phyloP scores from a whole-genome alignment of 2,329 filamentous ascomycete species.

The Fusarium sp. region DNA sequence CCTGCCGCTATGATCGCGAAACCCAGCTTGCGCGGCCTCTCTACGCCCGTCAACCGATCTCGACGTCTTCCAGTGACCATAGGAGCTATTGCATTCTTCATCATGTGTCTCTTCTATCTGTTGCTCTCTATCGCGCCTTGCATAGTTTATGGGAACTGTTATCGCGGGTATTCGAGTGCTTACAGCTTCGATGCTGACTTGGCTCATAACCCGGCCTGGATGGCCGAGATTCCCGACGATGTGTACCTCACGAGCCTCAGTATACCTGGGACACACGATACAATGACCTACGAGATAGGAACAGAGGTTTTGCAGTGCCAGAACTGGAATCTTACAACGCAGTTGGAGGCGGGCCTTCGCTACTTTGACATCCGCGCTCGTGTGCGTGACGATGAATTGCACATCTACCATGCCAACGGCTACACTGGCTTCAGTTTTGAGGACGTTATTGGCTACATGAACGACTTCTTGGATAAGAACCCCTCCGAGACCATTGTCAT shows the following conservation, averaged over 20 bases:
- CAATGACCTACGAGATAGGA: constrained; percentile 60
- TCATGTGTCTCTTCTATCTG: constrained; percentile 47
- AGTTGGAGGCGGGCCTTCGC: constrained; percentile 61
- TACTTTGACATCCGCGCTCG: constrained; percentile 64
- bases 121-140: constrained; percentile 47
- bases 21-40: constrained; percentile 30
- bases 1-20: constrained; percentile 40
- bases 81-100: constrained; percentile 39
- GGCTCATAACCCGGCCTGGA: constrained; percentile 56
- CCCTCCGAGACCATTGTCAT: constrained; percentile 62
- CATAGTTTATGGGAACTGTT: constrained; percentile 47
- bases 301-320: constrained; percentile 59
- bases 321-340: constrained; percentile 58
- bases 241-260: constrained; percentile 59
- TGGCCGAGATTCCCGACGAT: constrained; percentile 57
- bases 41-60: constrained; percentile 22
- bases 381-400: constrained; percentile 57
- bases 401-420: constrained; percentile 61
- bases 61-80: constrained; percentile 41
- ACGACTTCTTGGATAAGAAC: constrained; percentile 59
- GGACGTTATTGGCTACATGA: constrained; percentile 59
- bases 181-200: constrained; percentile 59
- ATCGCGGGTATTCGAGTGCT: constrained; percentile 47
- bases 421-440: constrained; percentile 60
- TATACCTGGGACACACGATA: constrained; percentile 66